A percentile compares a stretch with the other conserved stretches of the same genome.
Evolutionary conservation across 2,329 filamentous ascomycete genomes (phyloP).

Genomic region (Diaporthe helianthi): DNA sequence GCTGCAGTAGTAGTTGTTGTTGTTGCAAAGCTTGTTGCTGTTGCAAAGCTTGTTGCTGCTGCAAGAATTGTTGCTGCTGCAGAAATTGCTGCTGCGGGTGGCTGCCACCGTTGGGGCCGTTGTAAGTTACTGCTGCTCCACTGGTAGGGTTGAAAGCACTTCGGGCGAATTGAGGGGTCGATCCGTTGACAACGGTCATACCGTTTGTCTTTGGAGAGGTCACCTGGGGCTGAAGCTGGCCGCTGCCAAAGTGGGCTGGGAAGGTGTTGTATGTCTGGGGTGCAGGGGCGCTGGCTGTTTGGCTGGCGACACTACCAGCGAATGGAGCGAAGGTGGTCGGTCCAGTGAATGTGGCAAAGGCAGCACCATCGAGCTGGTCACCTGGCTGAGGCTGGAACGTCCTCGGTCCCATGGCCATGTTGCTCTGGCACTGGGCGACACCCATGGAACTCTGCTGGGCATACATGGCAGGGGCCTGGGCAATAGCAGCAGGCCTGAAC

Average conservation of each 20-base stretch:
- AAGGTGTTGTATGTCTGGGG: conserved; percentile 4
- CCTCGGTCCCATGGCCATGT: background rate
- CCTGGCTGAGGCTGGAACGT: background rate
- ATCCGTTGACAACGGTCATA: background rate
- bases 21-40: background rate
- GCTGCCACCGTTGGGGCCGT: background rate
- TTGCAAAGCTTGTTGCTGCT: too few relatives aligned
- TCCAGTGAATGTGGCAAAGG: background rate
- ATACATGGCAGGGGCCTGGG: background rate
- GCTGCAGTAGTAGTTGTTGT: background rate
- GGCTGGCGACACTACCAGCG: background rate
- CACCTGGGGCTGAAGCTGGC: background rate
- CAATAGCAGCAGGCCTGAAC: background rate
- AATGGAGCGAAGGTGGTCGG: background rate
- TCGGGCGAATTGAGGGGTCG: background rate
- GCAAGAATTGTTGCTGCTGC: background rate
- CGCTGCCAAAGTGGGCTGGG: background rate
- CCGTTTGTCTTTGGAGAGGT: background rate
- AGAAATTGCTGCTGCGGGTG: background rate
- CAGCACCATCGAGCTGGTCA: background rate
- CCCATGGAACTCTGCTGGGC: background rate
- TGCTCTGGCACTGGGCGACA: background rate
- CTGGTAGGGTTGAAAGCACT: background rate
- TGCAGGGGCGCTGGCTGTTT: background rate
- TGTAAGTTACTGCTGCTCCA: background rate